Base-by-base conservation (phyloP, 202 grass and related monocot genomes). In the Hordeum pubiflorum region DNA sequence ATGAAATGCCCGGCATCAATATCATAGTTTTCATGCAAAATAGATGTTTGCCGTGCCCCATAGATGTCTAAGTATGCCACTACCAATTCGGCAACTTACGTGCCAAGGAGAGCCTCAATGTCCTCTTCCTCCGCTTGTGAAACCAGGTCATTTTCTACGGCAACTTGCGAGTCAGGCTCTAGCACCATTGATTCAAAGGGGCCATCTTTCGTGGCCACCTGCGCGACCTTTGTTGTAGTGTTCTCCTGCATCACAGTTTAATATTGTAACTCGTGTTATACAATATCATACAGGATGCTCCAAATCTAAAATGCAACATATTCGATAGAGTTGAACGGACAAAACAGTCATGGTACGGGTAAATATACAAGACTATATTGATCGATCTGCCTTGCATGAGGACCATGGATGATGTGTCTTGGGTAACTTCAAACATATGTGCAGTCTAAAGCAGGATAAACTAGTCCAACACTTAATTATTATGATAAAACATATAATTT, bases 121-220 rank as follows among this genome's bases (percentile, higher is more conserved):
- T 98, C 95, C 86, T 91, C 95, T 80, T 98, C 90, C 86, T 98
- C 92, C 20, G 82, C 90, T 80, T 94, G 95, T 12, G 76, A 93
- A 66, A 94, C 95, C 13, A 98, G 85, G 33, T 98, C 95, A 60
- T 84, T 90, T 76, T 94, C 92, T 44, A 98, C 59, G 0, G 86
- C 24, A 86, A 90, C 86, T 58, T 88, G 86, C 0, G 92, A 84
- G 31, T 91, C 77, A 72, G 36, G 54, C 70, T 94, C 86, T 75
- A 76, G 33, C 55, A 75, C 79, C 78, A 74, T 20, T 63, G 90
- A 85, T 81, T 79, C 81, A 15, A 84, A 20, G 18, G 72, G 92
- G 15, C 95, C 86, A 75, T 88, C 87, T 87, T 76, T 71, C 7
- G 46, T 76, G 18, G 9, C 39, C 27, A 78, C 83, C 69, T 97